These are phyloP conservation scores for Moricandia arvensis DNA, from an alignment of 345 rosid genomes.

Conservation along the genomic window DNA sequence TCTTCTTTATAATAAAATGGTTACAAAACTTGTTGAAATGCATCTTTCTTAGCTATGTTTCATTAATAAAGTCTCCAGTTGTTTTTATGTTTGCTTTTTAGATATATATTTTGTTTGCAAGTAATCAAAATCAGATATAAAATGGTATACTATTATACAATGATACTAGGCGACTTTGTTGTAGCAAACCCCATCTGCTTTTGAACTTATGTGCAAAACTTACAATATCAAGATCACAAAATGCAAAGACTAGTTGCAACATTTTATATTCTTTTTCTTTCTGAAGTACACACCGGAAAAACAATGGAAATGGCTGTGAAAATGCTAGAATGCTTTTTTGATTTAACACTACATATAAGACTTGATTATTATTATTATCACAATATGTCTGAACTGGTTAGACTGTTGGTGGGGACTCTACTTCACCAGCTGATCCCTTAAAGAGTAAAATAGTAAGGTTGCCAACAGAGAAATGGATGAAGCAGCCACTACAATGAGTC, in stretches of 20 bases:
- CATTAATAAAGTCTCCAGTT: background rate
- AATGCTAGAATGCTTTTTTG: background rate
- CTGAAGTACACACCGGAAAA: background rate
- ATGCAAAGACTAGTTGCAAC: background rate
- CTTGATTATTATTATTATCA: background rate
- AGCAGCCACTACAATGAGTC: slow-evolving; percentile 60
- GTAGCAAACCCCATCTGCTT: background rate
- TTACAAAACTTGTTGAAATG: too few species aligned
- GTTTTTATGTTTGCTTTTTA: background rate
- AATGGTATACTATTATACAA: background rate
- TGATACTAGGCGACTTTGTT: too few species aligned
- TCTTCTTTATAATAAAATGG: too few species aligned
- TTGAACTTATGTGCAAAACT: background rate
- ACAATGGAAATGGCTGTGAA: background rate
- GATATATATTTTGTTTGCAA: background rate
- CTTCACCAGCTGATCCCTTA: slow-evolving; percentile 52
- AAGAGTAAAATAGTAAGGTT: slow-evolving; percentile 57
- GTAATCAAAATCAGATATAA: background rate
- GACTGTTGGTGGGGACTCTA: background rate
- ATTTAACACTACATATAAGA: background rate
- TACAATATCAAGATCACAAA: background rate
- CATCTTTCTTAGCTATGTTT: background rate
- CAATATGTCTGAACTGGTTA: slow-evolving; percentile 18
- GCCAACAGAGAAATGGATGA: slow-evolving; percentile 54
- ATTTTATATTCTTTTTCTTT: background rate